phyloP scores from a whole-genome alignment of 2,329 filamentous ascomycete genomes.

The Ceratocystis smalleyi region DNA sequence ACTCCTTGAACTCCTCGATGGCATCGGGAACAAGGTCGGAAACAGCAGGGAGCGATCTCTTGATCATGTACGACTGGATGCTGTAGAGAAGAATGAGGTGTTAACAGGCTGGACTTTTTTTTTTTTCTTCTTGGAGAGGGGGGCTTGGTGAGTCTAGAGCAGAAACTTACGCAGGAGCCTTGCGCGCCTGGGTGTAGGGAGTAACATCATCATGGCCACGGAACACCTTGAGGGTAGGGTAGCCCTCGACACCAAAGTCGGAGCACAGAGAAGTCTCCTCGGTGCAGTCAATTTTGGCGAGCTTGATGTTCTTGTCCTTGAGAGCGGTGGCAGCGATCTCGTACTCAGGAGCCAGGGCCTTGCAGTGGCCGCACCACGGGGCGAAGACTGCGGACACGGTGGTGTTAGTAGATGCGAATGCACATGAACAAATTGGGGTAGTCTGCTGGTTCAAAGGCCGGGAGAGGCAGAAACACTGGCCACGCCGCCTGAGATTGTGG shows the following conservation, averaged over 20 bases:
- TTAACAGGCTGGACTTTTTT: constrained; percentile 10
- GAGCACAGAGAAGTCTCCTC: constrained; percentile 86
- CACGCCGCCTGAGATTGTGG: too few relatives aligned
- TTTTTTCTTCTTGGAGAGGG: neutral
- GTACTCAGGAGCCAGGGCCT: constrained; percentile 87
- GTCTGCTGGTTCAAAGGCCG: too few relatives aligned
- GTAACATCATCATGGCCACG: constrained; percentile 66
- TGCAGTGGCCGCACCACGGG: constrained; percentile 96
- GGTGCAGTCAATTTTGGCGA: constrained; percentile 89
- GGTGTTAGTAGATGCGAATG: neutral
- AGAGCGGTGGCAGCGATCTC: constrained; percentile 70
- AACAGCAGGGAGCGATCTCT: constrained; percentile 88
- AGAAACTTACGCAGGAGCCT: constrained; percentile 53
- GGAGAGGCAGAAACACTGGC: too few relatives aligned
- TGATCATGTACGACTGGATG: constrained; percentile 83
- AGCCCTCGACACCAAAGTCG: constrained; percentile 81
- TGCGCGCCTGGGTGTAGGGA: constrained; percentile 78
- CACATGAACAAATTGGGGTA: too few relatives aligned
- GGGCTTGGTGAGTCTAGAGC: neutral
- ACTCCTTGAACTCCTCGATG: constrained; percentile 89
- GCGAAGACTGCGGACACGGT: constrained; percentile 54
- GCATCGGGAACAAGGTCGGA: constrained; percentile 67
- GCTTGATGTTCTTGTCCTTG: constrained; percentile 74
- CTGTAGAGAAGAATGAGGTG: constrained; percentile 23
- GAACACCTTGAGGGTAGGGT: constrained; percentile 99